These are phyloP conservation scores for Musa troglodytarum DNA, from an alignment of 176 grass and related monocot species.

Conservation along the genomic window DNA sequence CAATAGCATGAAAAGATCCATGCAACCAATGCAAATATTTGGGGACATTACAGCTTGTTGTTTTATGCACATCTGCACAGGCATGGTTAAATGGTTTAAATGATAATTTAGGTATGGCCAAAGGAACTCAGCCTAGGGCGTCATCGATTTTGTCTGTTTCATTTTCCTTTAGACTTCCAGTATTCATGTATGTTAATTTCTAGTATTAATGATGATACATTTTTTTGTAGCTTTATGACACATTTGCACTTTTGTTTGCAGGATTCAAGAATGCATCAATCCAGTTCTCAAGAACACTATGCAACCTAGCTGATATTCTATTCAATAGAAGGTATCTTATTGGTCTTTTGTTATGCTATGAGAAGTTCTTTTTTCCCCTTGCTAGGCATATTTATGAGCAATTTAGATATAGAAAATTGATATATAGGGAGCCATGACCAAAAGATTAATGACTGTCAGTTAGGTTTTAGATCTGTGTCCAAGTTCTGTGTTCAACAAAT, in stretches of 20 bases:
- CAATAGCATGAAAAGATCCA: neutral
- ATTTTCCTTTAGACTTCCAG: neutral
- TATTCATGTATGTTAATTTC: neutral
- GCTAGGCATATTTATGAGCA: neutral
- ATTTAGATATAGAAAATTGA: neutral
- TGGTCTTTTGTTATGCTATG: neutral
- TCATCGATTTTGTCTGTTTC: neutral
- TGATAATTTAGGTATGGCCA: neutral
- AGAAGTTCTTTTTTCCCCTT: neutral
- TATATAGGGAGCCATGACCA: neutral
- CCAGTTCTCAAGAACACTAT: constrained; percentile 54
- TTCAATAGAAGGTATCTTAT: constrained; percentile 65
- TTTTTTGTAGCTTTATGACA: neutral
- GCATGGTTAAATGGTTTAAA: neutral
- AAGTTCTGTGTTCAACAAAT: too few species aligned
- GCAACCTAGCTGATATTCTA: constrained; percentile 67
- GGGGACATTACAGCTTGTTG: too few species aligned
- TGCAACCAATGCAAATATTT: neutral
- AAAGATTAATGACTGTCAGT: neutral
- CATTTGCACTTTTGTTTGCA: constrained; percentile 8
- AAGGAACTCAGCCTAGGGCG: too few species aligned
- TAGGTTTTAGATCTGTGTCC: neutral
- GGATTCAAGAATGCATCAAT: constrained; percentile 28
- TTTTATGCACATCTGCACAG: too few species aligned
- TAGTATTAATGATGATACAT: neutral